These are phyloP conservation scores for Pouteria campechiana DNA, from an alignment of 179 eudicot species.

Conservation along the genomic window DNA sequence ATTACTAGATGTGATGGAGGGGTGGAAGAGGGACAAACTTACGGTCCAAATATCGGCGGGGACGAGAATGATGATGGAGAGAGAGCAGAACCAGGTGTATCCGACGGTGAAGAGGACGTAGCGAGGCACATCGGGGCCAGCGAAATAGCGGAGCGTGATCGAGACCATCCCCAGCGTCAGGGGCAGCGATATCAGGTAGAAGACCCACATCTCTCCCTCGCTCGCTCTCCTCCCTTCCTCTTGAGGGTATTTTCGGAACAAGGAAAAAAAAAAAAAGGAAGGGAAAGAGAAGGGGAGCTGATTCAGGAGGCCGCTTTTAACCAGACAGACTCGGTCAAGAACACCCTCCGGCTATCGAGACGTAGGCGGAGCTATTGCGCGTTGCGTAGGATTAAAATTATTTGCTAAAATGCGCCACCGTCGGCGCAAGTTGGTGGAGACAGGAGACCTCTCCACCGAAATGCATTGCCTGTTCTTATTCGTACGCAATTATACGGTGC, in stretches of 20 bases:
- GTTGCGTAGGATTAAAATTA: too few relatives aligned
- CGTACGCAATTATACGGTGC: too few relatives aligned
- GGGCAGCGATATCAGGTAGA: slow-evolving; percentile 76
- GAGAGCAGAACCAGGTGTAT: slow-evolving; percentile 88
- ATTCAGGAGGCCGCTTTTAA: too few relatives aligned
- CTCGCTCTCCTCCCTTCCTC: slow-evolving; percentile 3
- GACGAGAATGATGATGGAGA: slow-evolving; percentile 83
- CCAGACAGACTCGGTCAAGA: too few relatives aligned
- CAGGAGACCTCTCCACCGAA: too few relatives aligned
- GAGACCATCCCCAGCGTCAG: slow-evolving; percentile 78
- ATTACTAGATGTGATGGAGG: background rate
- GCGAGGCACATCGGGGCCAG: slow-evolving; percentile 65
- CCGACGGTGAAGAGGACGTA: slow-evolving; percentile 80
- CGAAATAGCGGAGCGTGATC: slow-evolving; percentile 59
- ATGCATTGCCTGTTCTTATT: too few relatives aligned
- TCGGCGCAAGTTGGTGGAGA: too few relatives aligned
- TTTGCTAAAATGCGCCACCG: too few relatives aligned
- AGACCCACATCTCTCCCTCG: slow-evolving; percentile 66
- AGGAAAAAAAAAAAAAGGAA: too few relatives aligned
- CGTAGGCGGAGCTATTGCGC: background rate
- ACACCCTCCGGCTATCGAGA: too few relatives aligned
- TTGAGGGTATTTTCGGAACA: background rate
- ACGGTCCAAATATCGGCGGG: slow-evolving; percentile 98
- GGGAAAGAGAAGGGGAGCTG: background rate
- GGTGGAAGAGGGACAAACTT: background rate